These are phyloP conservation scores for Calcarisporium arbuscula DNA, from an alignment of 2,329 filamentous ascomycete genomes.

Conservation along the genomic window DNA sequence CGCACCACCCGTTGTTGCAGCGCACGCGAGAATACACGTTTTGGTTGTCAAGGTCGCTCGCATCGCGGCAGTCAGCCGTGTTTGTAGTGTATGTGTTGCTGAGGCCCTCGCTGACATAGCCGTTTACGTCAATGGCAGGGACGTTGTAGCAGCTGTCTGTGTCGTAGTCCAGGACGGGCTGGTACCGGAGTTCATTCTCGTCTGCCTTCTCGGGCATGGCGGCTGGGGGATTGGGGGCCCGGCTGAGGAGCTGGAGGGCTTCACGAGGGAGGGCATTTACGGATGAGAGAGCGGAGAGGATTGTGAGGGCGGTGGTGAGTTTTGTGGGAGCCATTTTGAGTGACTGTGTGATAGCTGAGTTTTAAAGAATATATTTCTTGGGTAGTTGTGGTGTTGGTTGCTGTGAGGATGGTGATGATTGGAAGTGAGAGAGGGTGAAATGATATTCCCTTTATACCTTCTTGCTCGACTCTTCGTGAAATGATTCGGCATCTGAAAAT, in stretches of 20 bases:
- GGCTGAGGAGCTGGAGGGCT: background rate
- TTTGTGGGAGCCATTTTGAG: conserved; percentile 1
- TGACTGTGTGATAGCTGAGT: background rate
- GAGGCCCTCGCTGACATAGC: conserved; percentile 22
- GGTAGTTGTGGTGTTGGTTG: too few species aligned
- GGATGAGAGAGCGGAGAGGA: background rate
- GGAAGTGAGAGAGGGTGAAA: too few species aligned
- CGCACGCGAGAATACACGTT: conserved; percentile 18
- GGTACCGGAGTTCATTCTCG: conserved; percentile 4
- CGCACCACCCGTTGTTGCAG: conserved; percentile 20
- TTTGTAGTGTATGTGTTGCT: background rate
- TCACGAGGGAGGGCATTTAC: conserved; percentile 1
- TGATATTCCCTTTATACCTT: too few species aligned
- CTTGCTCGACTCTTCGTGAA: too few species aligned
- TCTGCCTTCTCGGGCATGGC: conserved; percentile 5
- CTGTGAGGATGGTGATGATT: too few species aligned
- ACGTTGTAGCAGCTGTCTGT: conserved; percentile 15
- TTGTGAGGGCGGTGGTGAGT: background rate
- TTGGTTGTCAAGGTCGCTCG: conserved; percentile 12
- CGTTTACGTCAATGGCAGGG: conserved; percentile 25
- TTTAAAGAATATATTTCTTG: too few species aligned
- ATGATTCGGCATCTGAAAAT: too few species aligned
- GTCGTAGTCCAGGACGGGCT: conserved; percentile 11
- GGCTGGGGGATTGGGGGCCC: background rate
- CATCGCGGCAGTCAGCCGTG: conserved; percentile 11